phyloP scores from a whole-genome alignment of 257 asterid species.

The Jaltomata sinuosa region DNA sequence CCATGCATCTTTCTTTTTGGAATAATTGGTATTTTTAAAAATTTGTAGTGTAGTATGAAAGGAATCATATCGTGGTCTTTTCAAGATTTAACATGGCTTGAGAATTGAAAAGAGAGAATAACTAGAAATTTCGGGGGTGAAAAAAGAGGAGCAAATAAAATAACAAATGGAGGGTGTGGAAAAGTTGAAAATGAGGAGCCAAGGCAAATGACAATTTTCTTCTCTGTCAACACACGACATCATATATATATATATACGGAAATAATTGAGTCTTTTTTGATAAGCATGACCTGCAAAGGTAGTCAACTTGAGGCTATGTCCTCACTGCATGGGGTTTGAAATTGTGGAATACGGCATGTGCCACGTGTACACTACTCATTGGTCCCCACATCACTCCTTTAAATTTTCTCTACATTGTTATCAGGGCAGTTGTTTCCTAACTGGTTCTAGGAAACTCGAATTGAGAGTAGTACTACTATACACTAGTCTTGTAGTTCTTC shows the following conservation, averaged over 20 bases:
- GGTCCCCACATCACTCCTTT: no score
- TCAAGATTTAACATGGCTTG: neutral
- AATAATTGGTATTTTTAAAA: neutral
- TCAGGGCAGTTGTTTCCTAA: conserved; percentile 10
- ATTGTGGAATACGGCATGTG: neutral
- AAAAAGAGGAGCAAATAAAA: neutral
- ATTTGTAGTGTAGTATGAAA: neutral
- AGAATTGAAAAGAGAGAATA: neutral
- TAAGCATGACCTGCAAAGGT: neutral
- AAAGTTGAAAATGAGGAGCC: neutral
- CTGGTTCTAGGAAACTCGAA: neutral
- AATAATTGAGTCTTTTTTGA: neutral
- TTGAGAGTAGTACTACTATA: neutral
- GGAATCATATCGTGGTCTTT: neutral
- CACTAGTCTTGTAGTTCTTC: neutral
- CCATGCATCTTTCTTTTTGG: neutral
- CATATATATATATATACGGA: neutral
- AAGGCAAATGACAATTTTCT: conserved; percentile 2
- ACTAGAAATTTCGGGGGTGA: neutral
- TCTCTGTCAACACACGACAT: neutral
- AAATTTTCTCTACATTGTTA: no score
- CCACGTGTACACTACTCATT: neutral
- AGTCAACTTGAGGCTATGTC: neutral
- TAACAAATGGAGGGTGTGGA: neutral
- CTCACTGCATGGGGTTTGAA: neutral